A percentile compares a stretch with the other conserved stretches of the same genome.
Evolutionary conservation across 2,329 filamentous ascomycete genomes (phyloP).

Genomic region (Penicillium sp.): DNA sequence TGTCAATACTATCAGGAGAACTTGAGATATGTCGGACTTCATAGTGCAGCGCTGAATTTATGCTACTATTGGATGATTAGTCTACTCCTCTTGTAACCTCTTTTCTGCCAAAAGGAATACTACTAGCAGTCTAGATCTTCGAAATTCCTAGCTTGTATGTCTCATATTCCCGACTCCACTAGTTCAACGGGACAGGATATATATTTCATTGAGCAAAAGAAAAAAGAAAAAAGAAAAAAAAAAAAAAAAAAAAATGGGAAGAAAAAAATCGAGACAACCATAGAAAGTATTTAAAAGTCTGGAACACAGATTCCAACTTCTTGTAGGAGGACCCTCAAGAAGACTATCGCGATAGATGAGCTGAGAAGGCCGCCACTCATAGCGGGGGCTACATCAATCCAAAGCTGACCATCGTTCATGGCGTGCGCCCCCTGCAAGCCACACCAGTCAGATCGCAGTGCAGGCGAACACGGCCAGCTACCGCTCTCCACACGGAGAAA

Average conservation of each 20-base stretch:
- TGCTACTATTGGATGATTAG: no score
- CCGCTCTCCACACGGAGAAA: slow-evolving; percentile 4
- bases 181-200: slow-evolving; percentile 4
- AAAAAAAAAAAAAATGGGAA: no score
- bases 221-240: no score
- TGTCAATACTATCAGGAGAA: not conserved
- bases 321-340: not conserved
- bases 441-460: slow-evolving; percentile 22
- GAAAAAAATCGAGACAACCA: no score
- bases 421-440: slow-evolving; percentile 15
- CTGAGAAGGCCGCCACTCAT: not conserved
- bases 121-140: not conserved
- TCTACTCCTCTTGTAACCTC: no score
- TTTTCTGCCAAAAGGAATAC: no score
- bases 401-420: slow-evolving; percentile 7
- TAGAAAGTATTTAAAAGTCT: no score
- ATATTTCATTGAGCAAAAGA: no score
- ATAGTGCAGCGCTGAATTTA: no score
- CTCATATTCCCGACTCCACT: slow-evolving; percentile 2
- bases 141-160: not conserved
- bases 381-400: not conserved
- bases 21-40: no score
- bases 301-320: not conserved
- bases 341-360: not conserved
- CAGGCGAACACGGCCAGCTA: slow-evolving; percentile 15